Conservation (phyloP, 2,329 filamentous ascomycete species). For the Alternaria sp. region DNA sequence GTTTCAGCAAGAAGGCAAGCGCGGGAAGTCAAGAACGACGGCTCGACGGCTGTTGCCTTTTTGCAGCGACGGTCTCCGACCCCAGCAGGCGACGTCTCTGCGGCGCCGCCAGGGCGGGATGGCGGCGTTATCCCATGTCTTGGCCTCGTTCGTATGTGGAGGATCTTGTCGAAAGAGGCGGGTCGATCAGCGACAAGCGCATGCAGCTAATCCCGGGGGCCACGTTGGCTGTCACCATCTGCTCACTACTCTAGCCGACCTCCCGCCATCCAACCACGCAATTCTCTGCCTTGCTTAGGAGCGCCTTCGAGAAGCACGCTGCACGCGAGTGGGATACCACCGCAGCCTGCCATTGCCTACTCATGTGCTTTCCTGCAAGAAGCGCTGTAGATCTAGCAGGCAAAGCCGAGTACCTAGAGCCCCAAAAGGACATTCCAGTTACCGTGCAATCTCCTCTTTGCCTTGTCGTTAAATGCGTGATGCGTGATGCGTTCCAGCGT, state of each 20-base stretch:
- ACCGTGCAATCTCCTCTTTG: slow-evolving; percentile 9
- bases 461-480: slow-evolving; percentile 11
- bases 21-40: slow-evolving; percentile 39
- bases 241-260: slow-evolving; percentile 32
- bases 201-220: slow-evolving; percentile 52
- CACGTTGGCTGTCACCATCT: slow-evolving; percentile 47
- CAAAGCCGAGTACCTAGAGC: slow-evolving; percentile 4
- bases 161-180: slow-evolving; percentile 48
- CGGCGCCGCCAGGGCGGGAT: slow-evolving; percentile 47
- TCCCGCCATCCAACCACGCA: slow-evolving; percentile 29
- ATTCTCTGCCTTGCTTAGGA: slow-evolving; percentile 2
- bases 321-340: slow-evolving; percentile 32
- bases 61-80: slow-evolving; percentile 45
- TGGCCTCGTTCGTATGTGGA: slow-evolving; percentile 49
- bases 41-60: slow-evolving; percentile 38
- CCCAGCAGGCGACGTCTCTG: slow-evolving; percentile 39
- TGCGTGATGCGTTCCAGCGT: background rate
- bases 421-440: slow-evolving; percentile 2
- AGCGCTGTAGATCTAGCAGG: slow-evolving; percentile 5
- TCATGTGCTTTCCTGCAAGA: background rate
- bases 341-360: slow-evolving; percentile 12
- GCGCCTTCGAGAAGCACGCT: slow-evolving; percentile 34
- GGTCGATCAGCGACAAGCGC: slow-evolving; percentile 53
- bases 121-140: slow-evolving; percentile 46
- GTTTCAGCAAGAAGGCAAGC: slow-evolving; percentile 48